Conservation (phyloP, 768 basidiomycete species). For the Mrakia gelida region DNA sequence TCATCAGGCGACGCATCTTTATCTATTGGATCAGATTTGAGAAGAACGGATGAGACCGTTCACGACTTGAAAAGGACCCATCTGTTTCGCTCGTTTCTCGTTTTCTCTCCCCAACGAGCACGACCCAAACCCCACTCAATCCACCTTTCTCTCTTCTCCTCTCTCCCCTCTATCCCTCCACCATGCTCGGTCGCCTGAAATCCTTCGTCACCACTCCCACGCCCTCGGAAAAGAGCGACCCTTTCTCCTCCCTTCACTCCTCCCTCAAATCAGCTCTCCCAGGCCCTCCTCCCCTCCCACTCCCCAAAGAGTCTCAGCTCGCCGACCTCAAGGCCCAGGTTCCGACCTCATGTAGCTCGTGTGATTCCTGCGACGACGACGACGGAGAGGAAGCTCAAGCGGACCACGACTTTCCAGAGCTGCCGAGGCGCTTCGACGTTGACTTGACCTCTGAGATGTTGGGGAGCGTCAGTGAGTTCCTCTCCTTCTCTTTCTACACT, state of each 20-base stretch:
- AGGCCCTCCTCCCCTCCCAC: neutral
- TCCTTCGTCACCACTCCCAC: constrained; percentile 18
- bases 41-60: too few relatives aligned
- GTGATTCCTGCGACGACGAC: neutral
- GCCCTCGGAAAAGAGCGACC: neutral
- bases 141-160: too few relatives aligned
- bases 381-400: neutral
- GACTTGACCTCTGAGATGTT: constrained; percentile 78
- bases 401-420: constrained; percentile 49
- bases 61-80: too few relatives aligned
- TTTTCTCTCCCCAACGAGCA: neutral
- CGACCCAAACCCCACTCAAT: neutral
- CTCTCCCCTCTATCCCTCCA: neutral
- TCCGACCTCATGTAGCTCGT: neutral
- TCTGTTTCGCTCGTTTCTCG: neutral
- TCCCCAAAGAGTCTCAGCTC: constrained; percentile 15
- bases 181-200: constrained; percentile 23
- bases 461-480: constrained; percentile 67
- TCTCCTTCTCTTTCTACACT: neutral
- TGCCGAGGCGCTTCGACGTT: constrained; percentile 65
- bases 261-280: neutral
- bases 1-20: too few relatives aligned
- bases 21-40: too few relatives aligned
- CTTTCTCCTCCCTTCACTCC: neutral
- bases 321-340: constrained; percentile 7